Conservation (phyloP, 2,329 filamentous ascomycete species). For the Lachnellula subtilissima region DNA sequence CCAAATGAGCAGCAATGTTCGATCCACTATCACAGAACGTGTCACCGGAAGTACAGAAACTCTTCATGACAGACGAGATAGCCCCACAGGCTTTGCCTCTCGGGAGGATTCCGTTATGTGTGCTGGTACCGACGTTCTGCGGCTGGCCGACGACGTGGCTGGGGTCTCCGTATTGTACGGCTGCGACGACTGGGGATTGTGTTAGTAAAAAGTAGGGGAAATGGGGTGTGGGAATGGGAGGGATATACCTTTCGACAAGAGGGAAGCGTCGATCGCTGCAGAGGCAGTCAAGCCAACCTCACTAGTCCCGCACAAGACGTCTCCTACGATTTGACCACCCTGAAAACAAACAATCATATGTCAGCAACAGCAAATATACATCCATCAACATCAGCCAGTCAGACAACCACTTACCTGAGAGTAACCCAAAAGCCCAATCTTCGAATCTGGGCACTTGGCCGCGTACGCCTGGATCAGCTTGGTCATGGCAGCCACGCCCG, state of each 20-base stretch:
- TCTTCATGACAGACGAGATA: constrained; percentile 4
- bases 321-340: constrained; percentile 27
- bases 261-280: constrained; percentile 8
- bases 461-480: constrained; percentile 30
- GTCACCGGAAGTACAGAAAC: constrained; percentile 15
- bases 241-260: too few species aligned
- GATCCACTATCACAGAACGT: constrained; percentile 17
- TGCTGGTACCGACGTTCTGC: constrained; percentile 30
- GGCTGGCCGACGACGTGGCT: constrained; percentile 27
- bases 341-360: constrained; percentile 8
- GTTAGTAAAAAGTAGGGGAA: not conserved
- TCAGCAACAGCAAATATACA: constrained; percentile 2
- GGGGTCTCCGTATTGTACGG: constrained; percentile 36
- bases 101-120: constrained; percentile 25
- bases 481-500: constrained; percentile 31
- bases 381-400: not conserved
- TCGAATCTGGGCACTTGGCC: constrained; percentile 24
- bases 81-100: constrained; percentile 8
- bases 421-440: constrained; percentile 36
- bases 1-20: constrained; percentile 9
- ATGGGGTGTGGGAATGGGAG: not conserved
- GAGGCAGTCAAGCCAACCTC: constrained; percentile 22
- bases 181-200: constrained; percentile 23
- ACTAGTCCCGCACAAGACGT: constrained; percentile 27
- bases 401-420: constrained; percentile 22